phyloP scores from a whole-genome alignment of 78 protist genomes.

The Dictyostelium firmibasis region DNA sequence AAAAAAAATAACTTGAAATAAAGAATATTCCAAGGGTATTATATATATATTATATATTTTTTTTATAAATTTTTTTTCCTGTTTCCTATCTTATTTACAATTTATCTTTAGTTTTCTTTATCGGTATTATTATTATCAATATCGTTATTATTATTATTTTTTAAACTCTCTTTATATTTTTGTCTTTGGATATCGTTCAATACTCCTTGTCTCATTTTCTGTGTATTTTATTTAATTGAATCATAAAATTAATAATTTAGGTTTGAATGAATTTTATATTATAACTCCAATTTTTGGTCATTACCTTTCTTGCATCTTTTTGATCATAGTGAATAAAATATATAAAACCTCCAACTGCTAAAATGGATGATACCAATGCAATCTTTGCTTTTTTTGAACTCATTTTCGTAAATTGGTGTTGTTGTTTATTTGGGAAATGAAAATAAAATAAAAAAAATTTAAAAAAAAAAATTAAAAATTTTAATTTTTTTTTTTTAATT shows the following conservation, averaged over 20 bases:
- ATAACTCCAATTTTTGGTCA: neutral
- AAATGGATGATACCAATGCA: neutral
- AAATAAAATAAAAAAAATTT: no score
- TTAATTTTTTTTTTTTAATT: no score
- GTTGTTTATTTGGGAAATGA: neutral
- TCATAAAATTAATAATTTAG: neutral
- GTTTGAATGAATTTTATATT: neutral
- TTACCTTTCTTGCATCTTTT: conserved; percentile 33
- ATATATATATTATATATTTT: neutral
- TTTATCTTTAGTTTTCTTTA: neutral
- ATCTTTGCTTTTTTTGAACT: neutral
- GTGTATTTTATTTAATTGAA: neutral
- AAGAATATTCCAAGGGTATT: neutral
- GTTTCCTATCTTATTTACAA: neutral
- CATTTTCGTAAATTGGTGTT: neutral
- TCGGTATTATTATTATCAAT: no score
- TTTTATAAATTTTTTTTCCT: neutral
- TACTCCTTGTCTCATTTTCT: conserved; percentile 49
- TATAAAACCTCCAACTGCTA: neutral
- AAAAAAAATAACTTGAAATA: neutral
- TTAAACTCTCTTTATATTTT: conserved; percentile 29
- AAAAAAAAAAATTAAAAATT: no score
- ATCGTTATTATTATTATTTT: neutral
- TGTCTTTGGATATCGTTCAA: conserved; percentile 28
- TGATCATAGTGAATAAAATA: conserved; percentile 11